phyloP scores from a whole-genome alignment of 2,329 filamentous ascomycete genomes.

The Phaeophleospora eucalypticola region DNA sequence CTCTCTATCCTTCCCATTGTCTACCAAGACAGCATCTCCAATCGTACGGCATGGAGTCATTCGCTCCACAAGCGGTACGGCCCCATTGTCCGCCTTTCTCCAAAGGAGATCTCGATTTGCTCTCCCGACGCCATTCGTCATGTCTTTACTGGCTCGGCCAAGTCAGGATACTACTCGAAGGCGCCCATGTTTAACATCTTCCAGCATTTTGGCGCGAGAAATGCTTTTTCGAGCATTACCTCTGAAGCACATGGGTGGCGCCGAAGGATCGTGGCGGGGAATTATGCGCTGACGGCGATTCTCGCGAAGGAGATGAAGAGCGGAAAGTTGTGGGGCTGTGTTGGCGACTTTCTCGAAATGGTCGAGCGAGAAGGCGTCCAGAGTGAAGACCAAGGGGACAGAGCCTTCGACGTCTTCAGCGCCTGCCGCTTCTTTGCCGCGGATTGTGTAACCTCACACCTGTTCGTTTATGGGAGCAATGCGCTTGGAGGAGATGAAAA shows the following conservation, averaged over 20 bases:
- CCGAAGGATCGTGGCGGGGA: background rate
- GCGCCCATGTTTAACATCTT: constrained; percentile 2
- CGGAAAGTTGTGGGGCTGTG: background rate
- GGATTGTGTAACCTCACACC: background rate
- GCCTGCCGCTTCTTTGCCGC: constrained; percentile 2
- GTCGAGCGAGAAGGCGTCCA: background rate
- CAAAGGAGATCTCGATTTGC: background rate
- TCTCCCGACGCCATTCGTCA: background rate
- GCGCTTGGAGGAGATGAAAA: background rate
- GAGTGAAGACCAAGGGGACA: background rate
- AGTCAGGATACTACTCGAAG: constrained; percentile 1
- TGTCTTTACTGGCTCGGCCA: constrained; percentile 2
- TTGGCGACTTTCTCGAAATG: background rate
- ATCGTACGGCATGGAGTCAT: constrained; percentile 1
- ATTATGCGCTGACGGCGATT: constrained; percentile 3
- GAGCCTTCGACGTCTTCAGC: constrained; percentile 1
- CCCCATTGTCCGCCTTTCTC: background rate
- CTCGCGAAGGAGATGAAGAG: background rate
- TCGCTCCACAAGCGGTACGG: background rate
- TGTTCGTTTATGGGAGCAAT: background rate
- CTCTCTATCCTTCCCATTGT: background rate
- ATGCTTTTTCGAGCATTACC: constrained; percentile 1
- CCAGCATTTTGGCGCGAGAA: constrained; percentile 2
- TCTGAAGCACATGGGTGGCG: constrained; percentile 1
- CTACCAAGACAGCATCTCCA: constrained; percentile 1